phyloP scores from a whole-genome alignment of 768 basidiomycete genomes.

The Lactarius indigo region DNA sequence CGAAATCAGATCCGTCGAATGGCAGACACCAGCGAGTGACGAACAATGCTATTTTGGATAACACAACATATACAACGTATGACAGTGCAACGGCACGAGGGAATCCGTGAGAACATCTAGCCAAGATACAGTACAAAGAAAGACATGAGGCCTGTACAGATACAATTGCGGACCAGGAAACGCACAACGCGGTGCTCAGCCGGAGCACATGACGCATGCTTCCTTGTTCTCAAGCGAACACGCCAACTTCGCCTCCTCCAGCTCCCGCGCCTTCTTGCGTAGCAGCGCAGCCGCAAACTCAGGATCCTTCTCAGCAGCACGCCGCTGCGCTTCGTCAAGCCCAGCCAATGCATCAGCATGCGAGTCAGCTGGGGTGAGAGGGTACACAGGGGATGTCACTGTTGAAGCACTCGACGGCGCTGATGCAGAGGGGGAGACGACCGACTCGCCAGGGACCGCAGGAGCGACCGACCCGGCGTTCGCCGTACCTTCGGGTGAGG shows the following conservation, averaged over 20 bases:
- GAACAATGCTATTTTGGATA: too few species aligned
- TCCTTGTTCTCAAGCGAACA: constrained; percentile 95
- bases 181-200: constrained; percentile 38
- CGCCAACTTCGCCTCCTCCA: constrained; percentile 74
- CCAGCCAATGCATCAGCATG: constrained; percentile 33
- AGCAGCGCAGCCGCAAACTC: constrained; percentile 79
- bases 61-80: neutral
- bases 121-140: neutral
- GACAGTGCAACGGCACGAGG: neutral
- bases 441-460: neutral
- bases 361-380: constrained; percentile 25
- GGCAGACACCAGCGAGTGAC: too few species aligned
- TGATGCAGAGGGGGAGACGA: constrained; percentile 21
- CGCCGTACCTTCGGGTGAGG: neutral
- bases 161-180: constrained; percentile 4
- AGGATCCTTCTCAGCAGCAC: constrained; percentile 58
- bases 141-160: neutral
- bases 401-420: constrained; percentile 28
- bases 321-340: constrained; percentile 46
- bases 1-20: too few species aligned
- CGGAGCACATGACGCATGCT: constrained; percentile 90
- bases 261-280: constrained; percentile 65
- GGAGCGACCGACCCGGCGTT: neutral
- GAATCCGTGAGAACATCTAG: neutral
- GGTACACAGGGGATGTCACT: constrained; percentile 30